Base-by-base conservation (phyloP, 495 filamentous ascomycete species). In the Lindgomyces ingoldianus region DNA sequence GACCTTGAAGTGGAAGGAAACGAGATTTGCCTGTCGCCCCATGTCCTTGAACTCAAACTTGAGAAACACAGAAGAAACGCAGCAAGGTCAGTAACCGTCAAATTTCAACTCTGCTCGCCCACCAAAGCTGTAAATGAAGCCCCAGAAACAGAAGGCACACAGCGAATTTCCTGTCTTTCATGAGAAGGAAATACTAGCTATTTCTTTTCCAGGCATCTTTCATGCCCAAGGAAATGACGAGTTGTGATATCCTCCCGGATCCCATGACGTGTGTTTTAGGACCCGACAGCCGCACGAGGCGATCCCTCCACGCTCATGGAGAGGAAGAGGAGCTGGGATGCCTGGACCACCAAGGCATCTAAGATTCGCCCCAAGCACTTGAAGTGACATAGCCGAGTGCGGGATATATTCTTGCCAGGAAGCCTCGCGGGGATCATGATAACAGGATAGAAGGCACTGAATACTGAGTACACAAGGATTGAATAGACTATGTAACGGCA, bases 51-150 rank as follows among this genome's bases (percentile, higher is more conserved):
- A 16, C 52, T n/a, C 3, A 19, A 24, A 9, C 19, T 8, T 55
- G 25, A 19, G n/a, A 29, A 33, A 41, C 27, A 22, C 52, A 55
- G 27, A 18, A 55, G 21, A 25, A 11, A 44, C 30, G n/a, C 14
- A 29, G 25, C 25, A 25, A 22, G 8, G 48, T n/a, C n/a, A n/a
- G n/a, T n/a, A n/a, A n/a, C n/a, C n/a, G 48, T 52, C 22, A 24
- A 18, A 30, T 25, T 58, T 58, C 19, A 19, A 42, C 12, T 50
- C 57, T 60, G 25, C 14, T 60, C 57, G 57, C 57, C 45, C 25
- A 52, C 49, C 18, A 19, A 19, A 16, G 1, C 24, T 25, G 22
- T 18, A 33, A 1, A 39, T 14, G 14, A 39, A 6, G 6, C 6
- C 14, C 33, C 33, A 14, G 14, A 39, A 39, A 39, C 33, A 39